Evolutionary conservation across 2,329 filamentous ascomycete genomes (phyloP).

Genomic region (Microascus cirrosus): DNA sequence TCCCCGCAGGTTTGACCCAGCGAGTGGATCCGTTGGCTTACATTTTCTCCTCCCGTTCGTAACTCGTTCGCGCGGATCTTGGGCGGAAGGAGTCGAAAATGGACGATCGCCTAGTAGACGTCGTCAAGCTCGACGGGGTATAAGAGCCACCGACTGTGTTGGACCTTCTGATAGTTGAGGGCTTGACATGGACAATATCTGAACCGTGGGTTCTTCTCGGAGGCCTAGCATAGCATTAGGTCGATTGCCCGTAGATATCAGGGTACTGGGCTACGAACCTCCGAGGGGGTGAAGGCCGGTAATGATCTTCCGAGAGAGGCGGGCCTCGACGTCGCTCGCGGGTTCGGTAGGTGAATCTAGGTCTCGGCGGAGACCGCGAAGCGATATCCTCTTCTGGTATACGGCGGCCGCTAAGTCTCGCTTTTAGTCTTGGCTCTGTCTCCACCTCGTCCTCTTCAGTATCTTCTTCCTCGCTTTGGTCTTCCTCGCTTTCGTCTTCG

Average conservation of each 20-base stretch:
- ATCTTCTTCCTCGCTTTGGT: background rate
- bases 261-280: background rate
- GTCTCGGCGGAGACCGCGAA: background rate
- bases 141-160: constrained; percentile 1
- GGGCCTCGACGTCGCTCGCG: background rate
- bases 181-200: constrained; percentile 3
- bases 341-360: background rate
- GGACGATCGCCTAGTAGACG: constrained; percentile 1
- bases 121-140: constrained; percentile 3
- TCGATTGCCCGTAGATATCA: background rate
- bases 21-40: background rate
- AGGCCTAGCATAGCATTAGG: background rate
- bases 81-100: background rate
- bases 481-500: constrained; percentile 1
- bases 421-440: background rate
- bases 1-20: background rate
- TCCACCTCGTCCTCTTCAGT: background rate
- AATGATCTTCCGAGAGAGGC: constrained; percentile 1
- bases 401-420: background rate
- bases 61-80: background rate
- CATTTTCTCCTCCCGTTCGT: background rate
- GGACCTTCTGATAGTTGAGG: constrained; percentile 1
- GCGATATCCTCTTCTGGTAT: background rate
- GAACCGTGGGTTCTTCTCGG: constrained; percentile 3
- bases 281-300: background rate